Evolutionary conservation across 1,284 basidiomycete species (phyloP).

Genomic region (Erythrobasidium hasegawianum): DNA sequence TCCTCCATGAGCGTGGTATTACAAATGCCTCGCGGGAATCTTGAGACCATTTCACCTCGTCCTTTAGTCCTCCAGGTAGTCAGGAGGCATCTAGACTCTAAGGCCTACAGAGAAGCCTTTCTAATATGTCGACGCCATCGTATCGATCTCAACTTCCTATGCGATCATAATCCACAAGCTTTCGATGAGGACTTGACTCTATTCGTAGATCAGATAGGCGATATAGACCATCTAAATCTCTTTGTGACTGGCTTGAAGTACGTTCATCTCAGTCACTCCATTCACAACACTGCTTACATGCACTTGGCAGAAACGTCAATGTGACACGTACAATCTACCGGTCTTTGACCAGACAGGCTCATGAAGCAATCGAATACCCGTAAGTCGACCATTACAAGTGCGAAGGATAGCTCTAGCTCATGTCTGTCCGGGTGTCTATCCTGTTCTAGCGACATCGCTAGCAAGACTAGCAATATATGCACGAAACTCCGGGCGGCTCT

Average conservation of each 20-base stretch:
- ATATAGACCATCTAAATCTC: conserved; percentile 88
- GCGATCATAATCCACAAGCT: conserved; percentile 67
- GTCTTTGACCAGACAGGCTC: conserved; percentile 35
- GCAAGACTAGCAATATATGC: conserved; percentile 67
- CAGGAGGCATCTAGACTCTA: neutral
- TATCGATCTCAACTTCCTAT: conserved; percentile 81
- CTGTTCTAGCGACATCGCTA: conserved; percentile 7
- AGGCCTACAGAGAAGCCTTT: conserved; percentile 76
- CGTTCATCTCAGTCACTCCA: conserved; percentile 44
- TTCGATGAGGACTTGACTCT: conserved; percentile 63
- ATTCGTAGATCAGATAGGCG: conserved; percentile 79
- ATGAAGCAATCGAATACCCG: neutral
- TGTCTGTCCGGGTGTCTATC: no score
- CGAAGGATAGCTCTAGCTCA: no score
- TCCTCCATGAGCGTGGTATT: conserved; percentile 83
- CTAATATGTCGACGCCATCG: conserved; percentile 87
- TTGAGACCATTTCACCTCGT: conserved; percentile 91
- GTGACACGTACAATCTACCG: conserved; percentile 50
- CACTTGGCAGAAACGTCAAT: conserved; percentile 47
- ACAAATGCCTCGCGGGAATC: conserved; percentile 96
- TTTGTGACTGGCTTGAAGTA: conserved; percentile 82
- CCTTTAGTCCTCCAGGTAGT: conserved; percentile 80
- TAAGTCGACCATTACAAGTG: neutral
- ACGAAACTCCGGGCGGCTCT: conserved; percentile 72
- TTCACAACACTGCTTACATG: neutral